These are phyloP conservation scores for Hevea brasiliensis DNA, from an alignment of 345 rosid species.

Conservation along the genomic window DNA sequence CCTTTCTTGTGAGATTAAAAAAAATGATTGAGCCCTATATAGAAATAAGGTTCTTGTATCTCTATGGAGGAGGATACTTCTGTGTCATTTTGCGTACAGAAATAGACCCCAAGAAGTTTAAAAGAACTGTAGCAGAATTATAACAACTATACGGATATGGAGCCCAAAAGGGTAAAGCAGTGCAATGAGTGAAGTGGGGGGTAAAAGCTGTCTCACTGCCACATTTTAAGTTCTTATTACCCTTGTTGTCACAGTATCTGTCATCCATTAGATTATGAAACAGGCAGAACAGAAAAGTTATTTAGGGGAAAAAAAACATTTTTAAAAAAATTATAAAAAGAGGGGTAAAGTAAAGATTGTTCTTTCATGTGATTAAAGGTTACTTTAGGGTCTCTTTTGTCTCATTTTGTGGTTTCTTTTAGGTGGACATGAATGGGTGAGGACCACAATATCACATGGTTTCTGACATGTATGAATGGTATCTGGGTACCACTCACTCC, in stretches of 20 bases:
- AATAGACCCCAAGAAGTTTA: constrained; percentile 21
- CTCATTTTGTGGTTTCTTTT: constrained; percentile 56
- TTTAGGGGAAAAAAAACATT: too few relatives aligned
- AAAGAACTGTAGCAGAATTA: constrained; percentile 25
- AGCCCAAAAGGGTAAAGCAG: constrained; percentile 12
- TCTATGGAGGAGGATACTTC: background rate
- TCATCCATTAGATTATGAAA: constrained; percentile 29
- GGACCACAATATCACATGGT: constrained; percentile 65
- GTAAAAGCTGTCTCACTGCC: constrained; percentile 24
- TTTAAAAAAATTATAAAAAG: background rate
- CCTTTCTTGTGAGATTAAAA: constrained; percentile 23
- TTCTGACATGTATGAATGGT: constrained; percentile 44
- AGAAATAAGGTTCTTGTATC: constrained; percentile 1
- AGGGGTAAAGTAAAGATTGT: constrained; percentile 30
- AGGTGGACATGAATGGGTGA: constrained; percentile 54
- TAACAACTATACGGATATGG: constrained; percentile 24
- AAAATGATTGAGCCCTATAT: constrained; percentile 12
- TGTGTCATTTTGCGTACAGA: constrained; percentile 23
- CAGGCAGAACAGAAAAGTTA: background rate
- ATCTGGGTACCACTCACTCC: constrained; percentile 43
- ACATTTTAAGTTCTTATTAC: constrained; percentile 3
- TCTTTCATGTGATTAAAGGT: constrained; percentile 57
- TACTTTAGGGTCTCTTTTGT: constrained; percentile 55
- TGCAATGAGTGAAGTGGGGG: constrained; percentile 8
- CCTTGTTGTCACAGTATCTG: constrained; percentile 18